Evolutionary conservation across 495 filamentous ascomycete species (phyloP).

Genomic region (Trichoderma gamsii): DNA sequence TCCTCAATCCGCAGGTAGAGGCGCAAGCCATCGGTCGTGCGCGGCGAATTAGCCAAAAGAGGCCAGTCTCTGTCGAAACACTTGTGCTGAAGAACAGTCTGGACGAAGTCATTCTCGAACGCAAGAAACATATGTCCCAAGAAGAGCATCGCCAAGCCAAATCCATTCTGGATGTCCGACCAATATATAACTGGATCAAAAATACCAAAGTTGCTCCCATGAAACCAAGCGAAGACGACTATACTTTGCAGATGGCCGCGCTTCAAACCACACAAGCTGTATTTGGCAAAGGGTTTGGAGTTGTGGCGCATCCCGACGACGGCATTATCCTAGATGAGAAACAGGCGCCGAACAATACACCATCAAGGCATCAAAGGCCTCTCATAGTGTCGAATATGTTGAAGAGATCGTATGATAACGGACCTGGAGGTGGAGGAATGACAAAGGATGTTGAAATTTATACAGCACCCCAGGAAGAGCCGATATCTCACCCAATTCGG

Average conservation of each 20-base stretch:
- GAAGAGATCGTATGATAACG: neutral
- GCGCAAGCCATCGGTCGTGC: constrained; percentile 90
- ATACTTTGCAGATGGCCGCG: constrained; percentile 49
- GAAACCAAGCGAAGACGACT: constrained; percentile 35
- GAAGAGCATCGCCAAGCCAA: constrained; percentile 63
- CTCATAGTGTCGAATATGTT: neutral
- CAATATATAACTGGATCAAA: constrained; percentile 73
- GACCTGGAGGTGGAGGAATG: neutral
- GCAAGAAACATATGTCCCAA: constrained; percentile 69
- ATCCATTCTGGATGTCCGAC: constrained; percentile 66
- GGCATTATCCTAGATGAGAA: constrained; percentile 9
- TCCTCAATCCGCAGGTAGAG: constrained; percentile 78
- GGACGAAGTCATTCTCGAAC: constrained; percentile 75
- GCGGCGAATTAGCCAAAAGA: constrained; percentile 78
- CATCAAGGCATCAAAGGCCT: neutral
- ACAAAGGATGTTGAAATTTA: neutral
- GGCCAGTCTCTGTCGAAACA: constrained; percentile 79
- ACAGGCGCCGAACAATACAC: neutral
- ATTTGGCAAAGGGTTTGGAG: constrained; percentile 48
- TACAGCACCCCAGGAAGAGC: neutral
- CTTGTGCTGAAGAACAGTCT: constrained; percentile 74
- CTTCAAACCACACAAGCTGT: constrained; percentile 50
- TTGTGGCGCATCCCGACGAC: constrained; percentile 31
- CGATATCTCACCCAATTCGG: neutral
- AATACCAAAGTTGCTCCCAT: constrained; percentile 62